Evolutionary conservation across 2,329 filamentous ascomycete genomes (phyloP).

Genomic region (Gnomoniopsis smithogilvyi): DNA sequence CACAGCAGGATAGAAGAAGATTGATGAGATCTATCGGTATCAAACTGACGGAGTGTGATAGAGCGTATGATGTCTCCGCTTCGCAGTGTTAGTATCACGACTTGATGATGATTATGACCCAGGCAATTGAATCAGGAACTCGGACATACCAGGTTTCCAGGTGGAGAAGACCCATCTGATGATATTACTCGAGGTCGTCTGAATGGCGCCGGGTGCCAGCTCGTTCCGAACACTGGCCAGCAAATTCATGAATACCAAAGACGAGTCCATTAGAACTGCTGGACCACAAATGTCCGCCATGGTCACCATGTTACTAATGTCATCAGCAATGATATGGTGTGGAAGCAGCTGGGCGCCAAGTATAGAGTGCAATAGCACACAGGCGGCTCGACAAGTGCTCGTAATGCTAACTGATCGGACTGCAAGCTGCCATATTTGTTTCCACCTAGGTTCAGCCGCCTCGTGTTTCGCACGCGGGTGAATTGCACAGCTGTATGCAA

Average conservation of each 20-base stretch:
- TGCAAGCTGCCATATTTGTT: constrained; percentile 71
- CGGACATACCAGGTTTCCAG: constrained; percentile 73
- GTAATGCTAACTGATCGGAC: constrained; percentile 68
- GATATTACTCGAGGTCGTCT: constrained; percentile 66
- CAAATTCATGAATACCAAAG: constrained; percentile 67
- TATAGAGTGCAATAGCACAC: constrained; percentile 67
- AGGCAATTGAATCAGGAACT: background rate
- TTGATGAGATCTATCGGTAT: constrained; percentile 64
- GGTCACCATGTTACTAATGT: constrained; percentile 68
- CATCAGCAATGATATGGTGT: constrained; percentile 64
- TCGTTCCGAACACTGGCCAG: constrained; percentile 65
- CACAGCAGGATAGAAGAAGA: constrained; percentile 68
- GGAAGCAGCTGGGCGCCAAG: constrained; percentile 64
- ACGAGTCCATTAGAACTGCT: constrained; percentile 73
- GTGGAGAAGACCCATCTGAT: constrained; percentile 77
- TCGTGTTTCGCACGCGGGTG: constrained; percentile 37
- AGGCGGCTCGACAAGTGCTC: constrained; percentile 72
- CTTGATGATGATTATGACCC: constrained; percentile 10
- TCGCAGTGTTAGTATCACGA: background rate
- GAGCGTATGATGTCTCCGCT: constrained; percentile 68
- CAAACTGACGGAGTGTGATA: constrained; percentile 60
- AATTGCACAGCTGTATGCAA: constrained; percentile 39
- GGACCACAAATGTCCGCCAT: constrained; percentile 82
- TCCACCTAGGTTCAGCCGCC: constrained; percentile 56
- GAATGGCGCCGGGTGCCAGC: constrained; percentile 65